A percentile compares a stretch with the other conserved stretches of the same genome.
Evolutionary conservation across 495 filamentous ascomycete species (phyloP).

Genomic region (Aspergillus wentii): DNA sequence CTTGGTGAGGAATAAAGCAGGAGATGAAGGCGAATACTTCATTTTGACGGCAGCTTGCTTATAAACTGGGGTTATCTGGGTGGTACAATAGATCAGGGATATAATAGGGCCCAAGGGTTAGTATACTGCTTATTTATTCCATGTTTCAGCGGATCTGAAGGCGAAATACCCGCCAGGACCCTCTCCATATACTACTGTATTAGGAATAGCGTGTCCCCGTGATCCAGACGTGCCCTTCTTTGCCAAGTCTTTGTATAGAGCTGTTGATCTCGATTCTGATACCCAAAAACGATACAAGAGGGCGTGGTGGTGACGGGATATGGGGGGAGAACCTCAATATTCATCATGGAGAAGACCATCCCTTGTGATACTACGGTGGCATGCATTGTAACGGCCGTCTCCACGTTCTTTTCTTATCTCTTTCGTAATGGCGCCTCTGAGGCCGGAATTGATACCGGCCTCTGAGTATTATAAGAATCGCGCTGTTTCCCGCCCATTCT

Average conservation of each 20-base stretch:
- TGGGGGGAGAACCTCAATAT: background rate
- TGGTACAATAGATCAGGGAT: too few species aligned
- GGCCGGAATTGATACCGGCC: slow-evolving; percentile 64
- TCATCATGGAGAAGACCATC: background rate
- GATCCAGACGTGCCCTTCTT: slow-evolving; percentile 23
- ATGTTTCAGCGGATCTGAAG: background rate
- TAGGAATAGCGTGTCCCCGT: slow-evolving; percentile 30
- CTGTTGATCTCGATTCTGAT: slow-evolving; percentile 6
- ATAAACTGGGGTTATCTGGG: too few species aligned
- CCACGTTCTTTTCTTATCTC: slow-evolving; percentile 23
- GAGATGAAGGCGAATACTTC: too few species aligned
- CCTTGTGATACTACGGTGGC: background rate
- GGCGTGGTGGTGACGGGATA: slow-evolving; percentile 11
- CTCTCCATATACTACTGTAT: slow-evolving; percentile 10
- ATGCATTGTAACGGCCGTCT: slow-evolving; percentile 4
- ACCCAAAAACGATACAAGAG: background rate
- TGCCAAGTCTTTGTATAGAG: slow-evolving; percentile 28
- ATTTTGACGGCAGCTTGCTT: too few species aligned
- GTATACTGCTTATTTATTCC: slow-evolving; percentile 1
- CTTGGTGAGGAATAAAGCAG: slow-evolving; percentile 18
- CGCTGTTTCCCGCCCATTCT: slow-evolving; percentile 25
- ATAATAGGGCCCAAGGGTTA: slow-evolving; percentile 1
- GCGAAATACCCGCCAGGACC: background rate
- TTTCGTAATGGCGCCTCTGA: slow-evolving; percentile 33
- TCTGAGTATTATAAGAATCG: slow-evolving; percentile 50